Percentiles rank a stretch among this genome's conserved stretches.
Evolutionary conservation across 2,329 filamentous ascomycete species (phyloP).

Genomic region (Mariannaea sp.): DNA sequence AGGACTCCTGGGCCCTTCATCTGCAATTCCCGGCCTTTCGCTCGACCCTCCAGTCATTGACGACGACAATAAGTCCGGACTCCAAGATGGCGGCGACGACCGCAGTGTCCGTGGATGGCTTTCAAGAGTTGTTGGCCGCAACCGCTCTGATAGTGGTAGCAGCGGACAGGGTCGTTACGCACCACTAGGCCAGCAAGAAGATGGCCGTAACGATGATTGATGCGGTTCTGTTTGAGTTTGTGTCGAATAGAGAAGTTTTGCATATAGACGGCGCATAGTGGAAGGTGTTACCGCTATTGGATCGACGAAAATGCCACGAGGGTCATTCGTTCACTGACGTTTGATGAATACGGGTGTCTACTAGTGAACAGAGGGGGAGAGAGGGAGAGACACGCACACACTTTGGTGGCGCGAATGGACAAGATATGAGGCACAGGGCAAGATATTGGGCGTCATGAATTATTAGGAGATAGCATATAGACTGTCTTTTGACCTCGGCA

Average conservation of each 20-base stretch:
- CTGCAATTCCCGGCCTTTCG: conserved; percentile 77
- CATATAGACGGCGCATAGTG: conserved; percentile 46
- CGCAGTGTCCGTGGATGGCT: conserved; percentile 57
- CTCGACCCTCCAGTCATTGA: conserved; percentile 76
- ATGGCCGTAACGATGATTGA: conserved; percentile 39
- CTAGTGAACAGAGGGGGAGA: too few species aligned
- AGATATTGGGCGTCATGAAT: conserved; percentile 13
- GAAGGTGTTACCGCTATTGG: conserved; percentile 24
- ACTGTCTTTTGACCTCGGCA: conserved; percentile 25
- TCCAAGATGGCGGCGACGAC: conserved; percentile 42
- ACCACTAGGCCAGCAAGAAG: conserved; percentile 49
- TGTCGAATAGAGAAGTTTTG: conserved; percentile 39
- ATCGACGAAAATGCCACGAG: conserved; percentile 20
- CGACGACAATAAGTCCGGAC: conserved; percentile 51
- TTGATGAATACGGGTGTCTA: conserved; percentile 9
- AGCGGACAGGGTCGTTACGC: conserved; percentile 50
- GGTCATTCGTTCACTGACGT: conserved; percentile 1
- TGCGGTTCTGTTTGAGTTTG: conserved; percentile 26
- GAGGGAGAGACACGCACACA: conserved; percentile 12
- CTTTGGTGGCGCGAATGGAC: conserved; percentile 18
- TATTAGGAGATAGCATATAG: conserved; percentile 27
- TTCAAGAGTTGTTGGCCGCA: conserved; percentile 47
- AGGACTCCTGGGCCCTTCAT: conserved; percentile 62
- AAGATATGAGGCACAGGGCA: conserved; percentile 16
- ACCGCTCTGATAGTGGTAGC: conserved; percentile 45